Evolutionary conservation across 441 rosid species (phyloP).

Genomic region (Adansonia grandidieri): DNA sequence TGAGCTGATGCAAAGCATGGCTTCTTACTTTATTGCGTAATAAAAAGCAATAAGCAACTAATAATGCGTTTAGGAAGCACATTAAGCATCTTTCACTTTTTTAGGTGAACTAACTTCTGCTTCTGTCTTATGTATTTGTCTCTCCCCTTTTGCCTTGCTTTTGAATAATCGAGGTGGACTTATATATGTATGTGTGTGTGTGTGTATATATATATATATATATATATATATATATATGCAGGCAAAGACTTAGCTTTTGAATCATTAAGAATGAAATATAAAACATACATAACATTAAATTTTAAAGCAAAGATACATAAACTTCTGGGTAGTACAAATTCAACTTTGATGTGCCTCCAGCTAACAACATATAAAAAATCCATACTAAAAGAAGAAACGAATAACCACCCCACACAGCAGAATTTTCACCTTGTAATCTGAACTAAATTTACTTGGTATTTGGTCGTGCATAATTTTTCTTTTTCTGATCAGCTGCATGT

Average conservation of each 20-base stretch:
- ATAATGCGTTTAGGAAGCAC: neutral
- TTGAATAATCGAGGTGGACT: neutral
- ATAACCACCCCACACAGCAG: neutral
- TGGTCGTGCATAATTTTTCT: slow-evolving; percentile 14
- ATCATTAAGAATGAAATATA: neutral
- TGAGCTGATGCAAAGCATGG: neutral
- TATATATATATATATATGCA: too few species aligned
- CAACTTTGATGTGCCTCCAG: neutral
- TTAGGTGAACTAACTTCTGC: slow-evolving; percentile 9
- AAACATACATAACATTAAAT: neutral
- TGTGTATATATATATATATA: too few species aligned
- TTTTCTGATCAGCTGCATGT: neutral
- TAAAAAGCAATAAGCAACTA: neutral
- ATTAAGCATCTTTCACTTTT: neutral
- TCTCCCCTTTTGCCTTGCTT: neutral
- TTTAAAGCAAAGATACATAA: slow-evolving; percentile 19
- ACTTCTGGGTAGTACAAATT: slow-evolving; percentile 16
- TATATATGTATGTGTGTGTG: too few species aligned
- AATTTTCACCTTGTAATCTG: neutral
- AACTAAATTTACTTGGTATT: neutral
- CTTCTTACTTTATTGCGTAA: neutral
- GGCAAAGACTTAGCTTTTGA: too few species aligned
- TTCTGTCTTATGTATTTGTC: neutral
- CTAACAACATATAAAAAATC: neutral
- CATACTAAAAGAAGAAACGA: neutral